Evolutionary conservation across 805 yeast species (phyloP).

Genomic region (Cyberlindnera americana): DNA sequence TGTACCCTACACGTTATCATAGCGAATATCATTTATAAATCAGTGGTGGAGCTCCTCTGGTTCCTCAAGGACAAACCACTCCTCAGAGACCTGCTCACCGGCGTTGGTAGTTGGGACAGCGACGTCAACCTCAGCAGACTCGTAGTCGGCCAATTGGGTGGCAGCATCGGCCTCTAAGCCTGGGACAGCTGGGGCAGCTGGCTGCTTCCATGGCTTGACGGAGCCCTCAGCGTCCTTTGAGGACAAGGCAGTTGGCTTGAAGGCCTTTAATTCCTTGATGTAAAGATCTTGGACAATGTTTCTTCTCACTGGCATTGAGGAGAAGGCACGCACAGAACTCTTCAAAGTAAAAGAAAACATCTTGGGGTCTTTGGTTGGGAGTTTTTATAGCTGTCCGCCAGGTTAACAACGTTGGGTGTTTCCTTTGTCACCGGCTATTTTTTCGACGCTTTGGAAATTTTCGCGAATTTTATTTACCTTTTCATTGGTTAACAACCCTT

Average conservation of each 20-base stretch:
- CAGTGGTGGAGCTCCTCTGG: conserved; percentile 47
- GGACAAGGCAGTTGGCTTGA: conserved; percentile 77
- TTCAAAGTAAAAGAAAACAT: conserved; percentile 28
- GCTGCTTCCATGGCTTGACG: conserved; percentile 80
- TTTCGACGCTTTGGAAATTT: too few relatives aligned
- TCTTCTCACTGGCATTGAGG: conserved; percentile 32
- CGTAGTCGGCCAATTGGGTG: conserved; percentile 64
- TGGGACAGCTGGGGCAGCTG: conserved; percentile 76
- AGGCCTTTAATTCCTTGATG: conserved; percentile 79
- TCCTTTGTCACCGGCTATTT: too few relatives aligned
- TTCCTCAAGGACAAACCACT: conserved; percentile 81
- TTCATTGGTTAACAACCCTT: too few relatives aligned
- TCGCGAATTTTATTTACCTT: background rate
- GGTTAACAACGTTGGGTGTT: too few relatives aligned
- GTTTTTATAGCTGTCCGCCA: too few relatives aligned
- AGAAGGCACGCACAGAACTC: conserved; percentile 33
- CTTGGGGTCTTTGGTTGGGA: background rate
- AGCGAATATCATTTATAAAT: background rate
- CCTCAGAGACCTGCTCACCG: conserved; percentile 49
- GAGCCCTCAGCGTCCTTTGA: conserved; percentile 73
- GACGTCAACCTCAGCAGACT: conserved; percentile 71
- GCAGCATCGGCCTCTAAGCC: conserved; percentile 65
- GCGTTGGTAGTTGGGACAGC: conserved; percentile 27
- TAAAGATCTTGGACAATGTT: conserved; percentile 81
- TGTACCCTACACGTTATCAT: too few relatives aligned